phyloP scores from a whole-genome alignment of 371 early-diverging fungal genomes.

The Mortierella sp. region DNA sequence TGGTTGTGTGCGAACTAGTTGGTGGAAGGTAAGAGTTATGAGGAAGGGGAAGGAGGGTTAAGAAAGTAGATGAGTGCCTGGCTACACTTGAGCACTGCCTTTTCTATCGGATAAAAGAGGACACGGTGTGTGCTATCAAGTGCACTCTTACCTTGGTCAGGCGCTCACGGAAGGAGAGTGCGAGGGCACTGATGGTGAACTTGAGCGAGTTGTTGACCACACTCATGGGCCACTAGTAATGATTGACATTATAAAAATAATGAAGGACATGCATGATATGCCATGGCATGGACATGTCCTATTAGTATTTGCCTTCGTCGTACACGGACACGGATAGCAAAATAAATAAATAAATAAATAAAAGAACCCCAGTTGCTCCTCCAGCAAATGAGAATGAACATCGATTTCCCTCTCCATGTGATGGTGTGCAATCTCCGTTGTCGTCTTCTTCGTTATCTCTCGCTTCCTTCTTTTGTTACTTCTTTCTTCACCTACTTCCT shows the following conservation, averaged over 20 bases:
- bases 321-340: conserved; percentile 7
- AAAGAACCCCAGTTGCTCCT: background rate
- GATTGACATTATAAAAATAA: background rate
- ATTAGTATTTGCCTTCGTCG: background rate
- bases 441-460: background rate
- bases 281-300: background rate
- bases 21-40: background rate
- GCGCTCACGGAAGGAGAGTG: conserved; percentile 84
- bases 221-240: conserved; percentile 79
- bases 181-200: conserved; percentile 76
- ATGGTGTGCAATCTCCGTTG: background rate
- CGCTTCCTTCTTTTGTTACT: background rate
- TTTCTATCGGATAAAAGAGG: too few relatives aligned
- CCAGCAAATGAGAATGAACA: conserved; percentile 8
- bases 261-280: background rate
- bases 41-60: background rate
- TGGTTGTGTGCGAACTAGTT: conserved; percentile 83
- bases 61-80: conserved; percentile 1
- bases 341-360: background rate
- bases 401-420: conserved; percentile 8
- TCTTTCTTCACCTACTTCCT: background rate
- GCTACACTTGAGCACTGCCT: too few relatives aligned
- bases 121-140: background rate
- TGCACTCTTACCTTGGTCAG: conserved; percentile 70
- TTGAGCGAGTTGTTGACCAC: conserved; percentile 84